Conservation (phyloP, 2,329 filamentous ascomycete species). For the Colletotrichum liaoningense region DNA sequence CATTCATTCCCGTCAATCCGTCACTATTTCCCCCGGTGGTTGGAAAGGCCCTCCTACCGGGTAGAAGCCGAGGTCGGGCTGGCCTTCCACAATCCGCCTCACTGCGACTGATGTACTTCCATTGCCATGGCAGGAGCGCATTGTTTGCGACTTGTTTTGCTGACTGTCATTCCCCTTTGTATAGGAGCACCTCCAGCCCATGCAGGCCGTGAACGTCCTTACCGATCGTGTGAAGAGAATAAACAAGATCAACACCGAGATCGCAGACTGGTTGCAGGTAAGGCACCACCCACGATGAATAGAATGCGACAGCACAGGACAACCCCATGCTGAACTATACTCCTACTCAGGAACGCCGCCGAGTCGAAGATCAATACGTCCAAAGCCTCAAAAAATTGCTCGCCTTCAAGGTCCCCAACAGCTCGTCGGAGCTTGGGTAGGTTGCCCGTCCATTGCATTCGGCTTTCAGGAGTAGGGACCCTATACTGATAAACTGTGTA, state of each 20-base stretch:
- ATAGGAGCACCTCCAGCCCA: conserved; percentile 85
- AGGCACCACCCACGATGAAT: conserved; percentile 39
- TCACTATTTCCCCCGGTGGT: not conserved
- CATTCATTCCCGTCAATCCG: not conserved
- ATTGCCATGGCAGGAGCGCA: conserved; percentile 13
- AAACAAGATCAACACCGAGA: conserved; percentile 85
- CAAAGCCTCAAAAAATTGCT: conserved; percentile 84
- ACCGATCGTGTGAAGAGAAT: conserved; percentile 91
- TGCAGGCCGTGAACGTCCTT: conserved; percentile 83
- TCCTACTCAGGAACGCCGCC: conserved; percentile 82
- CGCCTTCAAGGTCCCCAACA: conserved; percentile 78
- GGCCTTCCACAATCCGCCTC: not conserved
- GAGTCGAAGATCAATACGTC: conserved; percentile 91
- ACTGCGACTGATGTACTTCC: not conserved
- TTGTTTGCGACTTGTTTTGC: conserved; percentile 32
- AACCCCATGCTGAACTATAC: conserved; percentile 28
- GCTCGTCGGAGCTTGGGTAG: conserved; percentile 88
- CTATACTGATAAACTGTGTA: conserved; percentile 50
- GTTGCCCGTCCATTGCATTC: conserved; percentile 42
- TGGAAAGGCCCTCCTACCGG: not conserved
- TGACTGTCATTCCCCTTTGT: conserved; percentile 32
- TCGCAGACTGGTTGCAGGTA: conserved; percentile 98
- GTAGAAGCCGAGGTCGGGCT: not conserved
- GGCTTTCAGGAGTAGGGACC: not conserved
- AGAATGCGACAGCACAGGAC: conserved; percentile 2